Base-by-base conservation (phyloP, 179 eudicot genomes). In the Heliamphora pulchella region DNA sequence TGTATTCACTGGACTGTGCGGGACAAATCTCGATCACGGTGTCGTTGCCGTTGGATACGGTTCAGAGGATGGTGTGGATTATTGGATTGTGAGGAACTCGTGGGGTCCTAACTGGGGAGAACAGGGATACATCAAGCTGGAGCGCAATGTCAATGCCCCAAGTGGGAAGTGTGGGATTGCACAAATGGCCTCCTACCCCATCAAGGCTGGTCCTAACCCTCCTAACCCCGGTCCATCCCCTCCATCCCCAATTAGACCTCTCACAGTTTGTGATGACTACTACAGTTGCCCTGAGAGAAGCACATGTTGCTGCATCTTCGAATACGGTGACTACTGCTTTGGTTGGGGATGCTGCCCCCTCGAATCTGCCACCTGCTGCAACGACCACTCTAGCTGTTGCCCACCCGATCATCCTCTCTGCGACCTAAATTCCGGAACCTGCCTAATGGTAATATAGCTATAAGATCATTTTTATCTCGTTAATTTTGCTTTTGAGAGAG, bases 171-270 rank as follows among this genome's bases (percentile, higher is more conserved):
- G 91, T 81, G 92, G 94, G 8, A 89, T 90, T 48, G 91, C 94
- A 3, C 47, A 86, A 62, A 81, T 82, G 83, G 78, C 92, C 18
- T 90, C 92, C 6, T 90, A 90, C 74, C 94, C 94, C 2, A n/a
- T 76, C 77, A 90, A 88, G 87, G 84, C 85, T 1, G 73, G 90
- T 44, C 44, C 51, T 54, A 90, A 90, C 86, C 94, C 96, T 10
- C 97, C 93, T 1, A 91, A 90, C 55, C 97, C 96, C 4, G 91
- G 96, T 57, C 97, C 97, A 0, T 85, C 97, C 69, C 93, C 97
- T 84, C 96, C 97, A 68, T 66, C 90, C 73, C 94, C 93, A 0
- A 89, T 86, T n/a, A 67, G 86, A n/a, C 91, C 96, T 5, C 47
- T 81, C 1, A 80, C 84, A 0, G 81, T 76, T 5, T 93, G 97